Conservation (phyloP, 1,284 basidiomycete genomes). For the Moesziomyces aphidis region DNA sequence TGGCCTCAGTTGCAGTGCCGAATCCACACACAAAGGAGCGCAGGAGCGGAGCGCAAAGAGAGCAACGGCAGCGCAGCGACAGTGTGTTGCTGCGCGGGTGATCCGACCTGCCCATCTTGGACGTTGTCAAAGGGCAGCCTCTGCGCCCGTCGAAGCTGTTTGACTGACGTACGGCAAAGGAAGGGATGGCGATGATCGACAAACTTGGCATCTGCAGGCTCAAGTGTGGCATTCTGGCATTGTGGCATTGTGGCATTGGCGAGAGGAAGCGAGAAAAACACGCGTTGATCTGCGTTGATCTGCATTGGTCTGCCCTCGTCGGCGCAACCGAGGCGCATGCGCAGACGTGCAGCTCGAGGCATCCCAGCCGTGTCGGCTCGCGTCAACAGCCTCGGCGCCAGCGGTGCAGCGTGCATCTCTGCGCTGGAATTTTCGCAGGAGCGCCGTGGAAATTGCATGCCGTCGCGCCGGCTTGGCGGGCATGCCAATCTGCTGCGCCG, state of each 20-base stretch:
- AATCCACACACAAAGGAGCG: constrained; percentile 1
- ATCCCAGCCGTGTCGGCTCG: constrained; percentile 12
- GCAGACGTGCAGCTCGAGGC: constrained; percentile 11
- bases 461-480: not conserved
- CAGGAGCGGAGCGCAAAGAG: no score
- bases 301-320: no score
- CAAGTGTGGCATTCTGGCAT: no score
- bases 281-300: not conserved
- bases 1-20: constrained; percentile 9
- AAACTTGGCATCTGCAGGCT: constrained; percentile 31
- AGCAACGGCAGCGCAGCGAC: no score
- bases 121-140: not conserved
- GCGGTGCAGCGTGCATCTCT: not conserved
- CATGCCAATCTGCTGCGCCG: not conserved
- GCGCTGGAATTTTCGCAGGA: not conserved
- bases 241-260: no score
- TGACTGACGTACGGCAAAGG: not conserved
- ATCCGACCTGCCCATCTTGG: not conserved
- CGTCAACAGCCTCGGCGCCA: not conserved
- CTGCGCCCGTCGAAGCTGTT: not conserved
- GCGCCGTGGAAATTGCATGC: not conserved
- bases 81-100: not conserved
- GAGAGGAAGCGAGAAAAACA: not conserved
- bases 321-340: constrained; percentile 28
- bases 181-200: constrained; percentile 33